Evolutionary conservation across 2,329 filamentous ascomycete species (phyloP).

Genomic region (Eurotiales sp.): DNA sequence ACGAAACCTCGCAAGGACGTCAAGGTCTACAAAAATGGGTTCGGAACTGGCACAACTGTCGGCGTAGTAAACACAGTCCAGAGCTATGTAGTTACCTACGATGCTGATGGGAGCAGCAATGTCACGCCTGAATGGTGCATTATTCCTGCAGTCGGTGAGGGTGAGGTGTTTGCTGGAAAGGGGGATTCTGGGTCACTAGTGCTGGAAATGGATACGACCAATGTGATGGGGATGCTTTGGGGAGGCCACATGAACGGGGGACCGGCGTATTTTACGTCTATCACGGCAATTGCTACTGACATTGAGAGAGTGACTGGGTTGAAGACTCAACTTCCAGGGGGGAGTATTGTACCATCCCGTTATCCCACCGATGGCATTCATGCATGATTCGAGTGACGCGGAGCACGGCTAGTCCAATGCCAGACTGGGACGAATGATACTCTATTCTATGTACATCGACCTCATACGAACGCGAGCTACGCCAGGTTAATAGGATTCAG

Average conservation of each 20-base stretch:
- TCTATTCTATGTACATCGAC: too few relatives aligned
- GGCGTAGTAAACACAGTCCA: slow-evolving; percentile 7
- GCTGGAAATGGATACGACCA: not conserved
- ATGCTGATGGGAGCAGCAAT: slow-evolving; percentile 1
- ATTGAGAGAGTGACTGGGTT: slow-evolving; percentile 5
- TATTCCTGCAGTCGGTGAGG: not conserved
- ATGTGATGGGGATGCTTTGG: slow-evolving; percentile 10
- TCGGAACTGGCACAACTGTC: not conserved
- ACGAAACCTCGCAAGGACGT: not conserved
- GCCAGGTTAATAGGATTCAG: too few relatives aligned
- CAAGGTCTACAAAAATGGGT: slow-evolving; percentile 8
- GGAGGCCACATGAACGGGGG: slow-evolving; percentile 5
- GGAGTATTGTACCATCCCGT: not conserved
- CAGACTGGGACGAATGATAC: too few relatives aligned
- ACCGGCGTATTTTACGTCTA: slow-evolving; percentile 10
- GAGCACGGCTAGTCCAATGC: too few relatives aligned
- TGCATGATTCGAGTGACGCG: too few relatives aligned
- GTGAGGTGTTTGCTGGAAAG: not conserved
- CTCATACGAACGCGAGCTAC: too few relatives aligned
- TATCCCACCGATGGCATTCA: too few relatives aligned
- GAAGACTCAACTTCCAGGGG: slow-evolving; percentile 8
- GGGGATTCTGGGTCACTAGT: slow-evolving; percentile 12
- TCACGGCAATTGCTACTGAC: slow-evolving; percentile 8
- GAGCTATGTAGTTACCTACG: slow-evolving; percentile 7
- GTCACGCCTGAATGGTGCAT: slow-evolving; percentile 11